These are phyloP conservation scores for Cetraspora pellucida DNA, from an alignment of 192 early-diverging fungal genomes.

Conservation along the genomic window DNA sequence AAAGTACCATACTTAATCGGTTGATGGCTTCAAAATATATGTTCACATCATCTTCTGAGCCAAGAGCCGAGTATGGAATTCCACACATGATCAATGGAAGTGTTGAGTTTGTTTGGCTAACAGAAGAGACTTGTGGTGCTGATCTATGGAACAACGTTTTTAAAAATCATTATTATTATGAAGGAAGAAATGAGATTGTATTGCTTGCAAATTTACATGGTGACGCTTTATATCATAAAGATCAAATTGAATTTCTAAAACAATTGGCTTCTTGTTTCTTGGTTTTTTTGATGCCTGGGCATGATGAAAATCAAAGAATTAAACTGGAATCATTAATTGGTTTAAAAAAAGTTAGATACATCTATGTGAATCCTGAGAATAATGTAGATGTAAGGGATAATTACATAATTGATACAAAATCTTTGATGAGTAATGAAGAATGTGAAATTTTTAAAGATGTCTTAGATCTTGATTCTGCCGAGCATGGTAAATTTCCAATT, in stretches of 20 bases:
- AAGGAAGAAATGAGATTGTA: constrained; percentile 5
- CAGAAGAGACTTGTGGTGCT: constrained; percentile 23
- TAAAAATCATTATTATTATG: constrained; percentile 9
- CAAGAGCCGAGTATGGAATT: constrained; percentile 11
- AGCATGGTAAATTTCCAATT: too few relatives aligned
- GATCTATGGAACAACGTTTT: constrained; percentile 9
- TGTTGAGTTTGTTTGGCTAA: constrained; percentile 31
- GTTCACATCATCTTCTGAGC: constrained; percentile 18
- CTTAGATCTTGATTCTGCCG: not conserved
- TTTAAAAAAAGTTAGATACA: not conserved
- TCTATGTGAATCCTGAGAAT: not conserved
- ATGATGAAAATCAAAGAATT: not conserved
- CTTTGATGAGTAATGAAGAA: constrained; percentile 9
- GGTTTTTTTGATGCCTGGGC: constrained; percentile 21
- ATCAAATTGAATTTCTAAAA: constrained; percentile 14
- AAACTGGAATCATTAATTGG: not conserved
- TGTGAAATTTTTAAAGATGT: constrained; percentile 13
- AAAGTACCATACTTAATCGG: constrained; percentile 28
- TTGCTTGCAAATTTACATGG: constrained; percentile 34
- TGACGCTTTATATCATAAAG: constrained; percentile 20
- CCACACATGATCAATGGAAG: constrained; percentile 28
- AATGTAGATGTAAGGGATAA: too few relatives aligned
- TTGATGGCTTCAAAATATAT: constrained; percentile 26
- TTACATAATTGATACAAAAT: too few relatives aligned
- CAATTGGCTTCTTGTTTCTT: constrained; percentile 22